Conservation (phyloP, 2,329 filamentous ascomycete species). For the Byssothecium circinans region DNA sequence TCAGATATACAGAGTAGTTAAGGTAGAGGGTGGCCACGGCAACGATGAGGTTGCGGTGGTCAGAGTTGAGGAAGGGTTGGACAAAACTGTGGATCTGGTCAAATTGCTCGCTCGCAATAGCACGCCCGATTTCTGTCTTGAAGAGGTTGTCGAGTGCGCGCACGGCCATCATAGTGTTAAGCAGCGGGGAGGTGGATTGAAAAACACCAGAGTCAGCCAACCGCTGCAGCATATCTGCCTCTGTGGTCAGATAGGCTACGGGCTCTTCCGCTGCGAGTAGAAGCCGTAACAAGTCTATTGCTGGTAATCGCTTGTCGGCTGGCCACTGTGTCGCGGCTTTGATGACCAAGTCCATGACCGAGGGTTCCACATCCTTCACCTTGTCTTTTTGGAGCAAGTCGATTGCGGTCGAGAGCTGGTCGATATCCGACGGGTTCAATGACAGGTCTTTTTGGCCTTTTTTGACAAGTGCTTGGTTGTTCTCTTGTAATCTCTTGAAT, state of each 20-base stretch:
- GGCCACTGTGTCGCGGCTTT: conserved; percentile 80
- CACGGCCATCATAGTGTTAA: conserved; percentile 84
- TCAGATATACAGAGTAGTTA: conserved; percentile 78
- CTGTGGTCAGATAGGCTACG: conserved; percentile 60
- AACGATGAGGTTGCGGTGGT: conserved; percentile 78
- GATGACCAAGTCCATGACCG: conserved; percentile 65
- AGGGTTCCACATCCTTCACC: conserved; percentile 44
- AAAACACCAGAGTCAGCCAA: conserved; percentile 63
- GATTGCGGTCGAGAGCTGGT: conserved; percentile 63
- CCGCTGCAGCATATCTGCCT: conserved; percentile 61
- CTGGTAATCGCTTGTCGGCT: conserved; percentile 75
- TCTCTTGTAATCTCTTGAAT: conserved; percentile 72
- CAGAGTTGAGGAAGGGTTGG: conserved; percentile 57
- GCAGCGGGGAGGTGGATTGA: conserved; percentile 63
- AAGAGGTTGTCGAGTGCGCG: conserved; percentile 85
- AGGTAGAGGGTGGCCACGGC: conserved; percentile 81
- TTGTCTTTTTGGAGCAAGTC: conserved; percentile 62
- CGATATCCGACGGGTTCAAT: conserved; percentile 71
- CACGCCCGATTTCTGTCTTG: conserved; percentile 69
- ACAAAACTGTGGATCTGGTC: conserved; percentile 65
- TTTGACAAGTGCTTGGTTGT: conserved; percentile 73
- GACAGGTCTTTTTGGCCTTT: conserved; percentile 73
- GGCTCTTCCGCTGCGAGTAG: conserved; percentile 68
- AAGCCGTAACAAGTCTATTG: conserved; percentile 84
- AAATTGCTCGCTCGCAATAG: conserved; percentile 58